Conservation (phyloP, 805 yeast species). For the Starmera quercuum region DNA sequence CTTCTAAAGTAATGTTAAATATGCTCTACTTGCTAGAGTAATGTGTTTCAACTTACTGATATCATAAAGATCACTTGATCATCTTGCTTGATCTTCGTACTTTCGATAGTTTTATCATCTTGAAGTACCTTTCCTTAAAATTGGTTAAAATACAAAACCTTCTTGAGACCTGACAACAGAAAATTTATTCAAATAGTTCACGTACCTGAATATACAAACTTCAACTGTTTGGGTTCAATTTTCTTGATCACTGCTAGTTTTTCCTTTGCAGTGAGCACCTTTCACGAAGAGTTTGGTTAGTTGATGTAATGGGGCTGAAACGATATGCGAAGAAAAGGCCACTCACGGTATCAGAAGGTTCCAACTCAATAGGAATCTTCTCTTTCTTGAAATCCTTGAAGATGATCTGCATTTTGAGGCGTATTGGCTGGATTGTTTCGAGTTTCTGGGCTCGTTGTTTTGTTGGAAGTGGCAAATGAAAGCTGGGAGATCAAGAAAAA, state of each 20-base stretch:
- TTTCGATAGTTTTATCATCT: slow-evolving; percentile 69
- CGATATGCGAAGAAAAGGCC: too few relatives aligned
- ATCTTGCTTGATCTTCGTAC: slow-evolving; percentile 68
- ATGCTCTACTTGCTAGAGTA: too few relatives aligned
- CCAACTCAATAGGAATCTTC: slow-evolving; percentile 73
- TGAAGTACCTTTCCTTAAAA: slow-evolving; percentile 64
- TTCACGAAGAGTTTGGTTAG: too few relatives aligned
- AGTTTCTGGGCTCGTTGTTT: background rate
- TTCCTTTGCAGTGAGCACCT: slow-evolving; percentile 63
- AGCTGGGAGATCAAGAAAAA: too few relatives aligned
- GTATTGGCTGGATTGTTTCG: background rate
- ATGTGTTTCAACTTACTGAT: slow-evolving; percentile 41
- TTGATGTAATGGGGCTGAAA: too few relatives aligned
- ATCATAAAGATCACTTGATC: slow-evolving; percentile 93
- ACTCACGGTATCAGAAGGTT: slow-evolving; percentile 57
- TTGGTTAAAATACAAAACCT: background rate
- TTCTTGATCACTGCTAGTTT: slow-evolving; percentile 61
- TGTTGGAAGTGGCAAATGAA: background rate
- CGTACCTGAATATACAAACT: slow-evolving; percentile 80
- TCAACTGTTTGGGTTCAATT: slow-evolving; percentile 67
- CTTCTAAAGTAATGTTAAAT: too few relatives aligned
- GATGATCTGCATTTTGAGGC: slow-evolving; percentile 55
- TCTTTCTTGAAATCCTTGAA: slow-evolving; percentile 93
- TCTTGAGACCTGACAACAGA: background rate
- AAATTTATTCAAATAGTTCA: slow-evolving; percentile 1